These are phyloP conservation scores for Chalaropsis ovoidea DNA, from an alignment of 2,329 filamentous ascomycete genomes.

Conservation along the genomic window DNA sequence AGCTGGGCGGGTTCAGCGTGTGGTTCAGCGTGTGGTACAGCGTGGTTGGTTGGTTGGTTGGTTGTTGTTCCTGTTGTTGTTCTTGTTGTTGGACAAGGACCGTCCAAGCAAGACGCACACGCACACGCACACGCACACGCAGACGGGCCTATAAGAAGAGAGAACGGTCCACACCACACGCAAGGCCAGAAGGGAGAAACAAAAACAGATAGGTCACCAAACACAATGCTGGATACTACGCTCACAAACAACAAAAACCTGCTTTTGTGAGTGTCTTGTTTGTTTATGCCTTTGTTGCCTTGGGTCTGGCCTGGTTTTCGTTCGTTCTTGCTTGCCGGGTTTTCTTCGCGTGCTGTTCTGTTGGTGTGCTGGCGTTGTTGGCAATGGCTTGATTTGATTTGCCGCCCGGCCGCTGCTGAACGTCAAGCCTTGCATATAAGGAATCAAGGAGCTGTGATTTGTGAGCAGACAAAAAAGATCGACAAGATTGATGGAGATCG, in stretches of 20 bases:
- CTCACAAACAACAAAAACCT: conserved; percentile 22
- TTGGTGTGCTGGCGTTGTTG: not conserved
- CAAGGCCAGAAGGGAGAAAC: not conserved
- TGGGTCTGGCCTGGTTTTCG: not conserved
- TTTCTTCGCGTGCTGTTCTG: too few relatives aligned
- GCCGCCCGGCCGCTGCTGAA: not conserved
- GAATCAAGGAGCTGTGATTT: not conserved
- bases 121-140: too few relatives aligned
- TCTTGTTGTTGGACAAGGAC: conserved; percentile 6
- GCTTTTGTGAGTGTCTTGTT: conserved; percentile 17
- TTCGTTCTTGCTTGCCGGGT: too few relatives aligned
- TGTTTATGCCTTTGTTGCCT: not conserved
- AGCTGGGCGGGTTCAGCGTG: not conserved
- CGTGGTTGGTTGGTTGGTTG: too few relatives aligned
- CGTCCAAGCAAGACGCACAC: not conserved
- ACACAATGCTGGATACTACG: conserved; percentile 15
- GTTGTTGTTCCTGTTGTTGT: too few relatives aligned
- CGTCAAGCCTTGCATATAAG: not conserved
- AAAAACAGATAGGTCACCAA: not conserved
- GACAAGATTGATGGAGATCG: not conserved
- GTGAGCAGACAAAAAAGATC: not conserved
- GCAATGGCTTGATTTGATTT: not conserved
- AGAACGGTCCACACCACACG: not conserved
- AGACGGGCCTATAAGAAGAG: not conserved
- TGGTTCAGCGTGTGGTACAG: not conserved